These are phyloP conservation scores for Caloboletus firmus DNA, from an alignment of 1,284 basidiomycete genomes.

Conservation along the genomic window DNA sequence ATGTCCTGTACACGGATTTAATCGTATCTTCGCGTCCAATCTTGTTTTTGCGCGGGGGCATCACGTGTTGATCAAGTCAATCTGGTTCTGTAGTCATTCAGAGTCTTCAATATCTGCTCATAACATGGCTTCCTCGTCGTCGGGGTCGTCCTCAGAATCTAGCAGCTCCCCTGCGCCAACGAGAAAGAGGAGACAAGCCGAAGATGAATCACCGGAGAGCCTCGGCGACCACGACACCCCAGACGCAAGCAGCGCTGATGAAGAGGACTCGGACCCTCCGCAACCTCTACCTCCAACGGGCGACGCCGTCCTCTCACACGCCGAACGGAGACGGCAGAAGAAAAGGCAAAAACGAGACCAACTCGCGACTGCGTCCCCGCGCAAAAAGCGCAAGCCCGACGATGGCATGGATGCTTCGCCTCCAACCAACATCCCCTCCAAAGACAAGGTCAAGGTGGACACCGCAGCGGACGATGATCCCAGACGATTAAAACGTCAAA, in stretches of 20 bases:
- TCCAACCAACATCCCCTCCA: background rate
- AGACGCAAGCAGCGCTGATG: conserved; percentile 9
- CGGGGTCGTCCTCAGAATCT: conserved; percentile 18
- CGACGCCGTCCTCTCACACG: conserved; percentile 61
- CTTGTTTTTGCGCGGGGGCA: background rate
- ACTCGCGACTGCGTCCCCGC: conserved; percentile 10
- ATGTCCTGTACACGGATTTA: conserved; percentile 19
- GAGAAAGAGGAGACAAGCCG: conserved; percentile 24
- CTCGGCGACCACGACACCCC: conserved; percentile 1
- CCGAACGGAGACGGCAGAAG: conserved; percentile 65
- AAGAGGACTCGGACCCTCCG: conserved; percentile 10
- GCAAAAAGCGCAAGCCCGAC: conserved; percentile 50
- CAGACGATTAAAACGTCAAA: conserved; percentile 52
- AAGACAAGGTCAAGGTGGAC: conserved; percentile 6
- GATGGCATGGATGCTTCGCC: conserved; percentile 35
- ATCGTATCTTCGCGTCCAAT: conserved; percentile 3
- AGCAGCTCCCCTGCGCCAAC: conserved; percentile 11
- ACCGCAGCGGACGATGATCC: conserved; percentile 12
- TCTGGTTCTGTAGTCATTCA: background rate
- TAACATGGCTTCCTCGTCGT: conserved; percentile 17
- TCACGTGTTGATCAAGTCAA: conserved; percentile 11
- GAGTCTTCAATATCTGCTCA: background rate
- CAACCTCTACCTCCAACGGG: conserved; percentile 11
- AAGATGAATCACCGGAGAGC: conserved; percentile 10
- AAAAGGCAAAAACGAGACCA: conserved; percentile 41